Evolutionary conservation across 345 rosid species (phyloP).

Genomic region (Jatropha curcas): DNA sequence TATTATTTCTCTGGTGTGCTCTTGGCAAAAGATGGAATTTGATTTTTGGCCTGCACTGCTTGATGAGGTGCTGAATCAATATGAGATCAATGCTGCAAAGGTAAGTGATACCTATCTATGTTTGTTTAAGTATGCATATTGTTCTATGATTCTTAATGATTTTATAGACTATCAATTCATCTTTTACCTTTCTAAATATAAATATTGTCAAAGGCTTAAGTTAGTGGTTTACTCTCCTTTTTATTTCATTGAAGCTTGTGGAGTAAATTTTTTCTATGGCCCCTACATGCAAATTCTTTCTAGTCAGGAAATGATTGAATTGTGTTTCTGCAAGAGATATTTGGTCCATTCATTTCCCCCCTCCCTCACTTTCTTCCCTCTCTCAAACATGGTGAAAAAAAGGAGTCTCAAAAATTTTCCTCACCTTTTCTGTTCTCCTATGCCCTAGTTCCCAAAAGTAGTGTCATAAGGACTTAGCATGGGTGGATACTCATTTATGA

Average conservation of each 20-base stretch:
- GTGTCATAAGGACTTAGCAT: not conserved
- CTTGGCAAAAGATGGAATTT: conserved; percentile 88
- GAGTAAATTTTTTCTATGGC: not conserved
- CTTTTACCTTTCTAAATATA: not conserved
- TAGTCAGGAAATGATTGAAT: too few species aligned
- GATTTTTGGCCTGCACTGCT: conserved; percentile 84
- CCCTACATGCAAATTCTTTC: not conserved
- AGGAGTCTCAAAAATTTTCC: not conserved
- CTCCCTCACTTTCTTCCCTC: not conserved
- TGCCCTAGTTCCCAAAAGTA: not conserved
- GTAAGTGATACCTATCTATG: conserved; percentile 32
- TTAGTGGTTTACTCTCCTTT: not conserved
- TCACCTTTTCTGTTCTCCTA: not conserved
- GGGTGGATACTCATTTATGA: not conserved
- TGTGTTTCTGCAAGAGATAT: too few species aligned
- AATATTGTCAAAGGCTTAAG: not conserved
- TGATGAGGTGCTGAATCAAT: conserved; percentile 79
- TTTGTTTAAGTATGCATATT: not conserved
- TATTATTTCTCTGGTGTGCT: conserved; percentile 53
- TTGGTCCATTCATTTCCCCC: not conserved
- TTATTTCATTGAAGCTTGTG: too few species aligned
- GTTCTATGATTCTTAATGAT: not conserved
- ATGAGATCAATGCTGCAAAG: conserved; percentile 78
- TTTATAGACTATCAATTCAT: not conserved
- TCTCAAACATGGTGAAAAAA: not conserved